phyloP scores from a whole-genome alignment of 176 grass and related monocot species.

The Oryza officinalis region DNA sequence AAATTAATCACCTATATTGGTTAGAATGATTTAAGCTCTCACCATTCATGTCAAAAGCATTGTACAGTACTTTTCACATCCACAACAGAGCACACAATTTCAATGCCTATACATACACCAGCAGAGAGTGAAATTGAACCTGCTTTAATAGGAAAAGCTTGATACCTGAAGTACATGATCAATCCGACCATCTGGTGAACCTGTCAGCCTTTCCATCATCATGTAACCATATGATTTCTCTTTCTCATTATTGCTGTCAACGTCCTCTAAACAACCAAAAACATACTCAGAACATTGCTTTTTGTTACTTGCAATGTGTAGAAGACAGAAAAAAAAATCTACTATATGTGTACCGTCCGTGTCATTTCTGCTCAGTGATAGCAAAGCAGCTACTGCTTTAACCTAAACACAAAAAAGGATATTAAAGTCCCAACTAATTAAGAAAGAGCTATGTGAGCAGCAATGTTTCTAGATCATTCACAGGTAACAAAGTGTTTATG shows the following conservation, averaged over 20 bases:
- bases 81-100: neutral
- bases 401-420: slow-evolving; percentile 58
- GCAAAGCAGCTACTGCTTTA: slow-evolving; percentile 71
- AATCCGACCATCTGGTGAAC: slow-evolving; percentile 69
- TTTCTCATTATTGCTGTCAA: slow-evolving; percentile 46
- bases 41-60: slow-evolving; percentile 1
- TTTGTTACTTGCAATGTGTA: slow-evolving; percentile 3
- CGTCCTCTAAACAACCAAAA: slow-evolving; percentile 50
- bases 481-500: neutral
- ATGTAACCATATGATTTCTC: slow-evolving; percentile 81
- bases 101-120: neutral
- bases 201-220: slow-evolving; percentile 96
- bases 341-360: slow-evolving; percentile 51
- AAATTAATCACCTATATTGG: too few species aligned
- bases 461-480: slow-evolving; percentile 26
- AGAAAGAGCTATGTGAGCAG: neutral
- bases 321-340: slow-evolving; percentile 11
- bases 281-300: neutral
- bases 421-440: slow-evolving; percentile 5
- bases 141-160: slow-evolving; percentile 21
- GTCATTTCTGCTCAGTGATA: slow-evolving; percentile 68
- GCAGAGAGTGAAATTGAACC: slow-evolving; percentile 17
- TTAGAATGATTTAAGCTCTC: too few species aligned
- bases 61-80: neutral
- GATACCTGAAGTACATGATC: slow-evolving; percentile 96